These are phyloP conservation scores for Myrmaecium sp. DNA, from an alignment of 2,329 filamentous ascomycete genomes.

Conservation along the genomic window DNA sequence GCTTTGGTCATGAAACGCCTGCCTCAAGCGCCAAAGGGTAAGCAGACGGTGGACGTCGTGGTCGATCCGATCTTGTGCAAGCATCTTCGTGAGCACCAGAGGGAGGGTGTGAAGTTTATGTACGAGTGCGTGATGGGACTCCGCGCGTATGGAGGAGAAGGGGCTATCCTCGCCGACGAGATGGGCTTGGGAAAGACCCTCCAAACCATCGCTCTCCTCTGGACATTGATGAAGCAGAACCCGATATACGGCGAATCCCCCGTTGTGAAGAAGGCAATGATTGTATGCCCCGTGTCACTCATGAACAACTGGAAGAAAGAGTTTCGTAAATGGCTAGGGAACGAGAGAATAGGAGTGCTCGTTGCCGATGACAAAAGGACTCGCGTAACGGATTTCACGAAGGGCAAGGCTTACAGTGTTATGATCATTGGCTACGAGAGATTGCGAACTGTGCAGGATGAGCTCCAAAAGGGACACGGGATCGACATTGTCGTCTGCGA, in stretches of 20 bases:
- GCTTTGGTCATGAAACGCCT: slow-evolving; percentile 49
- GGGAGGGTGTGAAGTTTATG: slow-evolving; percentile 51
- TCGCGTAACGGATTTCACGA: slow-evolving; percentile 50
- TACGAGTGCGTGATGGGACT: slow-evolving; percentile 66
- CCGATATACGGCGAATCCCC: slow-evolving; percentile 41
- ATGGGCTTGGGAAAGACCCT: slow-evolving; percentile 63
- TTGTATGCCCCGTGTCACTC: slow-evolving; percentile 56
- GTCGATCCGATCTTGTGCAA: slow-evolving; percentile 49
- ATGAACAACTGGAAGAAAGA: slow-evolving; percentile 61
- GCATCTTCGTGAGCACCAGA: slow-evolving; percentile 49
- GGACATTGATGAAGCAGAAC: slow-evolving; percentile 58
- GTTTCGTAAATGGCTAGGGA: slow-evolving; percentile 58
- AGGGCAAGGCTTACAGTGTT: slow-evolving; percentile 48
- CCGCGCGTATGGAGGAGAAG: slow-evolving; percentile 46
- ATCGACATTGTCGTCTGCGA: slow-evolving; percentile 58
- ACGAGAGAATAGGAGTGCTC: slow-evolving; percentile 52
- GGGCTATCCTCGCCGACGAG: slow-evolving; percentile 56
- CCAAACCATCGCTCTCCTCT: slow-evolving; percentile 53
- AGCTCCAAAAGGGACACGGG: slow-evolving; percentile 42
- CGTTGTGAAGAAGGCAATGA: slow-evolving; percentile 52
- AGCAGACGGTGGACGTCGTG: slow-evolving; percentile 54
- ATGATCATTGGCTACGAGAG: slow-evolving; percentile 64
- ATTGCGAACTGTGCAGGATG: slow-evolving; percentile 46
- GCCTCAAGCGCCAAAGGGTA: slow-evolving; percentile 40
- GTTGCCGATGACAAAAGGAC: slow-evolving; percentile 42